A percentile compares a stretch with the other conserved stretches of the same genome.
These are phyloP conservation scores for Penicillium ochrochloron DNA, from an alignment of 495 filamentous ascomycete genomes.

Conservation along the genomic window DNA sequence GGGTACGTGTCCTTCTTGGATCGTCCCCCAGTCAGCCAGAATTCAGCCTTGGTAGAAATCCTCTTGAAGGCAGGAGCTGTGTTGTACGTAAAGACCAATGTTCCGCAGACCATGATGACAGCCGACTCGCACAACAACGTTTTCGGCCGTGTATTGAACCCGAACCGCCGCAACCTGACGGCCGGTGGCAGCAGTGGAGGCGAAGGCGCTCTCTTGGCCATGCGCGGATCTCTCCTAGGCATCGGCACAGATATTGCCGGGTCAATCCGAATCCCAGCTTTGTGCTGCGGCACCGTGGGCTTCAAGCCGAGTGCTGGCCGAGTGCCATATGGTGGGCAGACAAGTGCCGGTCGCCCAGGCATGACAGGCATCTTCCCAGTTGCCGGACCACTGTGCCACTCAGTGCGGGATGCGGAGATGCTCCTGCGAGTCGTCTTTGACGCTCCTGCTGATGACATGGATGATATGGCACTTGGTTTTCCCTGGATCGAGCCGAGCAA, in stretches of 20 bases:
- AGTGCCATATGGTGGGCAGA: conserved; percentile 47
- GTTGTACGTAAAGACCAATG: conserved; percentile 45
- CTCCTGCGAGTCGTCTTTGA: conserved; percentile 25
- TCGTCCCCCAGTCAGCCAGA: conserved; percentile 44
- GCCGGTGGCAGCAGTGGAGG: conserved; percentile 59
- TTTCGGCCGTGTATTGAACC: conserved; percentile 56
- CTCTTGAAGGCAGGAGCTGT: conserved; percentile 20
- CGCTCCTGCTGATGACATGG: conserved; percentile 19
- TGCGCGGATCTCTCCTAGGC: conserved; percentile 62
- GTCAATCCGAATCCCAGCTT: conserved; percentile 64
- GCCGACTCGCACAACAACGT: conserved; percentile 43
- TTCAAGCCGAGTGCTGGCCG: conserved; percentile 62
- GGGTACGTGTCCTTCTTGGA: conserved; percentile 53
- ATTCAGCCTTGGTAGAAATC: conserved; percentile 41
- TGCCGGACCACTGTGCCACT: conserved; percentile 47
- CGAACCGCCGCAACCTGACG: conserved; percentile 23
- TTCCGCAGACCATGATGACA: conserved; percentile 56
- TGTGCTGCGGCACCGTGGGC: conserved; percentile 63
- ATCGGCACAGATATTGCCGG: conserved; percentile 70
- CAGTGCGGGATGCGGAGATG: conserved; percentile 36
- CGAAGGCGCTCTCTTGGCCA: conserved; percentile 63
- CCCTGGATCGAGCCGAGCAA: conserved; percentile 24
- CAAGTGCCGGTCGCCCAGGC: conserved; percentile 44
- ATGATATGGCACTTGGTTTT: conserved; percentile 25
- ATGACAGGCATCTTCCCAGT: conserved; percentile 46